Evolutionary conservation across 2,329 filamentous ascomycete species (phyloP).

Genomic region (Scopulariopsis brevicaulis): DNA sequence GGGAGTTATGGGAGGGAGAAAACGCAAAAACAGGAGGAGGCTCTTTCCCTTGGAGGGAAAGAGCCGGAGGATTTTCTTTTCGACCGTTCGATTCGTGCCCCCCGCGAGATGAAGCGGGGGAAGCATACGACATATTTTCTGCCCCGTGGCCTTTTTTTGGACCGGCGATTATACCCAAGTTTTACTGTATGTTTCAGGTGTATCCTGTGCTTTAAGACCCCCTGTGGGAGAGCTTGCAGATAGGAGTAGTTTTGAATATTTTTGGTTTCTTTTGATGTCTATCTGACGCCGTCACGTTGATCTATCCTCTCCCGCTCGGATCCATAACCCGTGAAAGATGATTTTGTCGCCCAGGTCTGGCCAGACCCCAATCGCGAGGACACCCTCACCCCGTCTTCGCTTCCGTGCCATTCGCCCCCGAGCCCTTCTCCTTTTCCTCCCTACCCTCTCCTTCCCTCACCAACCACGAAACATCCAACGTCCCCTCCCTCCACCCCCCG

Average conservation of each 20-base stretch:
- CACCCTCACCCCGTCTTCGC: background rate
- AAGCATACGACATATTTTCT: background rate
- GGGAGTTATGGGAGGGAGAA: background rate
- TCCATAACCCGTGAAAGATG: background rate
- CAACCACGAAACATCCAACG: constrained; percentile 27
- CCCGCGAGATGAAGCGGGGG: too few relatives aligned
- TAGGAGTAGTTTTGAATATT: background rate
- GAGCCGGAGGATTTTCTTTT: background rate
- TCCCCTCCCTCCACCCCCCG: constrained; percentile 15
- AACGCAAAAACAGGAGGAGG: background rate
- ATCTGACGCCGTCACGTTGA: background rate
- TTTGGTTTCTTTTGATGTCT: background rate
- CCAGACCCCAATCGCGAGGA: background rate
- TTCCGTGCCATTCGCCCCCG: background rate
- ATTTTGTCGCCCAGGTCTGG: too few relatives aligned
- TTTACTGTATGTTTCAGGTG: background rate
- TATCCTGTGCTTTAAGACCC: background rate
- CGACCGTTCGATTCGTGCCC: background rate
- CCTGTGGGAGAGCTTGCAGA: background rate
- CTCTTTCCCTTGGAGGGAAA: background rate
- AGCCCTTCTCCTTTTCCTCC: constrained; percentile 4
- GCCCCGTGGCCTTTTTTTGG: background rate
- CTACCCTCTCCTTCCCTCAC: constrained; percentile 16
- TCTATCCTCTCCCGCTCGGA: background rate
- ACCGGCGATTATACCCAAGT: background rate